Evolutionary conservation across 768 basidiomycete species (phyloP).

Genomic region (Auricularia cornea): DNA sequence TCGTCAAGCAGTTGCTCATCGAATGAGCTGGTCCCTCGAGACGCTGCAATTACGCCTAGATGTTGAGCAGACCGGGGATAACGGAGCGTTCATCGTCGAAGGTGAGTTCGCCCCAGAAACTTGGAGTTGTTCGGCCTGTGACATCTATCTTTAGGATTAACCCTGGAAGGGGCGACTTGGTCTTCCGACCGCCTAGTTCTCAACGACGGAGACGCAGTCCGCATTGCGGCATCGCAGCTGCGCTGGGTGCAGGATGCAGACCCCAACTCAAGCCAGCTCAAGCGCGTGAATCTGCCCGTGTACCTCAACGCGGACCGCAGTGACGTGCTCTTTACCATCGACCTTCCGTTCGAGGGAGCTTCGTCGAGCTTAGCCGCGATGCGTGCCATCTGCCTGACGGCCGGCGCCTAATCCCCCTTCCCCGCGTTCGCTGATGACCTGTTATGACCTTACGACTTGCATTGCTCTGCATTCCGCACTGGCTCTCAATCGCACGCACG

Average conservation of each 20-base stretch:
- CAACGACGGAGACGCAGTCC: conserved; percentile 76
- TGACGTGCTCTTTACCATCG: conserved; percentile 85
- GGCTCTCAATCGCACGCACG: not conserved
- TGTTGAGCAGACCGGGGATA: conserved; percentile 70
- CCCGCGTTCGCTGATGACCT: conserved; percentile 25
- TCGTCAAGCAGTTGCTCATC: conserved; percentile 89
- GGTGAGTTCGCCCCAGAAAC: conserved; percentile 41
- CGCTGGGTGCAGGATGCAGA: conserved; percentile 66
- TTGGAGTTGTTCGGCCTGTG: not conserved
- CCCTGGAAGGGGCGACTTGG: conserved; percentile 84
- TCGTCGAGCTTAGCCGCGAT: conserved; percentile 70
- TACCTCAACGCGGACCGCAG: conserved; percentile 87
- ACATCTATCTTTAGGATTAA: conserved; percentile 49
- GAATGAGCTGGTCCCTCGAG: conserved; percentile 88
- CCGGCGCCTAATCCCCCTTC: conserved; percentile 33
- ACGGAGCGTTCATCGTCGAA: conserved; percentile 76
- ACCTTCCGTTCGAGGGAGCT: conserved; percentile 65
- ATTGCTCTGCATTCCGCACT: not conserved
- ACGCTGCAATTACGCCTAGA: conserved; percentile 73
- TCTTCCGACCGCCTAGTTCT: conserved; percentile 56
- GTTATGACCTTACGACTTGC: not conserved
- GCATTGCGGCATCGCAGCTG: conserved; percentile 74
- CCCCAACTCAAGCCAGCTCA: conserved; percentile 30
- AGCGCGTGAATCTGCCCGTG: conserved; percentile 74
- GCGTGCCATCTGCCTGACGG: conserved; percentile 85